Base-by-base conservation (phyloP, 1,284 basidiomycete genomes). In the Cutaneotrichosporon sp. region DNA sequence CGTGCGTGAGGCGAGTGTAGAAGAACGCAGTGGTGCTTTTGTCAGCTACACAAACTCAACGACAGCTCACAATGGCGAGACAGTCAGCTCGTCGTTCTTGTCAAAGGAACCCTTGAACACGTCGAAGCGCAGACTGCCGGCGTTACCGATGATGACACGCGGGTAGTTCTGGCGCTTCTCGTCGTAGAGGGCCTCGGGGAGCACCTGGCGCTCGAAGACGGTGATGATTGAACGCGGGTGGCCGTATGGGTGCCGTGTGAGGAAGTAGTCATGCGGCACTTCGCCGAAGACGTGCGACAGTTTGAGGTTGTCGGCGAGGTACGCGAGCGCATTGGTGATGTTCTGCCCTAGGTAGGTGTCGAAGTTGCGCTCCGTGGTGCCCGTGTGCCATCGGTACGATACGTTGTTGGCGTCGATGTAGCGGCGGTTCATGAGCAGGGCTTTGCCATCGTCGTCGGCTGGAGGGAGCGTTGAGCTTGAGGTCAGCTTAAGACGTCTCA, bases 51-150 rank as follows among this genome's bases (percentile, higher is more conserved):
- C 35, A 20, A 16, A 12, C 5, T 16, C n/a, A 19, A 24, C 8
- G 4, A 20, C 3, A 3, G 16, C 42, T 44, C 29, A 44, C 42
- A 84, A 88, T 1, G 85, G 85, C 16, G 81, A 83, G 0, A 81
- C 79, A 0, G 85, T 86, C 22, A 88, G 78, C 67, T 88, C 83
- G 68, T 90, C 87, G 68, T 90, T 88, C 65, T 82, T 82, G 39
- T 84, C 85, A 74, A 90, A 90, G 3, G 81, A 59, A 1, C 87
- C 88, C 54, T 67, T 62, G 57, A 75, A 72, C 14, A 91, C 68
- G 62, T 88, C 84, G 74, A 85, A 90, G 43, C 88, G 81, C 63
- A 85, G 79, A n/a, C 79, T 83, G 16, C 85, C 88, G 2, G 85
- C 82, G 71, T 89, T 86, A 47, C 79, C 78, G 56, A 90, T 81